Evolutionary conservation across 129 eudicot genomes (phyloP).

Genomic region (Helianthus tuberosus): DNA sequence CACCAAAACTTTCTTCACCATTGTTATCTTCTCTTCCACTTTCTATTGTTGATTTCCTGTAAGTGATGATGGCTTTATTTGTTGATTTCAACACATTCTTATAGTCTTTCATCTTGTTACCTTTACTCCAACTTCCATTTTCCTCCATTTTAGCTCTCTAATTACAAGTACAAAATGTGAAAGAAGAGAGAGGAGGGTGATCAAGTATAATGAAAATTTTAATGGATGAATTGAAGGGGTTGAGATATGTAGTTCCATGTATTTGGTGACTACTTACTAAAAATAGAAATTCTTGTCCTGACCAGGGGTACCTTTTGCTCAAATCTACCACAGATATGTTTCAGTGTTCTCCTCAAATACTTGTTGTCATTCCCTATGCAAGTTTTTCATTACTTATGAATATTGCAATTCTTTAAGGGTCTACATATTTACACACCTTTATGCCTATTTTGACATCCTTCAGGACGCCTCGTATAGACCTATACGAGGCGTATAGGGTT

Average conservation of each 20-base stretch:
- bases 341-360: conserved; percentile 23
- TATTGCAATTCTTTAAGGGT: neutral
- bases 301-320: conserved; percentile 32
- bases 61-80: conserved; percentile 17
- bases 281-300: conserved; percentile 24
- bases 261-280: conserved; percentile 35
- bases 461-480: no score
- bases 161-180: neutral
- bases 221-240: conserved; percentile 20
- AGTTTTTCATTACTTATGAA: neutral
- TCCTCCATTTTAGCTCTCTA: conserved; percentile 23
- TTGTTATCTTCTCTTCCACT: neutral
- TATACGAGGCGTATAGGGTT: no score
- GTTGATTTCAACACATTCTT: conserved; percentile 5
- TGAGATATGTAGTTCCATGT: conserved; percentile 11
- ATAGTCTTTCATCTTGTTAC: neutral
- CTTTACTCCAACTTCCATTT: conserved; percentile 14
- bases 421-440: no score
- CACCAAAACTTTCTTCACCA: conserved; percentile 24
- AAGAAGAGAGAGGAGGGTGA: conserved; percentile 2
- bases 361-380: conserved; percentile 38
- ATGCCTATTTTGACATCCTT: no score
- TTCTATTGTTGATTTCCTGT: neutral
- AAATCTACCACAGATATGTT: conserved; percentile 30
- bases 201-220: conserved; percentile 6